These are phyloP conservation scores for Lizonia empirigonia DNA, from an alignment of 2,329 filamentous ascomycete species.

Conservation along the genomic window DNA sequence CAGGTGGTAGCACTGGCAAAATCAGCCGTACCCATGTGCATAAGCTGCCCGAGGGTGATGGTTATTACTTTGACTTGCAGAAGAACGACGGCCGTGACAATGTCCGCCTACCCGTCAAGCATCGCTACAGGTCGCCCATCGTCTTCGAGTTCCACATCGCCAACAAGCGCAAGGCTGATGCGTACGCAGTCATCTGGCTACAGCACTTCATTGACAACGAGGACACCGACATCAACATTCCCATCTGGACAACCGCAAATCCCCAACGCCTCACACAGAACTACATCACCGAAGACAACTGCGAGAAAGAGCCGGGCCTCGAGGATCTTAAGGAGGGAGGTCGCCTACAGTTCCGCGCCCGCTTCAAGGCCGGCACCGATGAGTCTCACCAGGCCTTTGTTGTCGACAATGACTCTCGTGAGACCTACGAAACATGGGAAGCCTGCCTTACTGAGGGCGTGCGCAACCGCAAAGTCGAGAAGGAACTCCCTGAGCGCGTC, in stretches of 20 bases:
- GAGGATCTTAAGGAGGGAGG: conserved; percentile 79
- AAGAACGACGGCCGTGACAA: conserved; percentile 57
- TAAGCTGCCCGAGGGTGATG: conserved; percentile 63
- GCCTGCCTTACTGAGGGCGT: conserved; percentile 89
- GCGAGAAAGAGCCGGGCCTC: conserved; percentile 70
- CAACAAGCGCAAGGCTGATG: conserved; percentile 71
- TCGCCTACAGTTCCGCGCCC: conserved; percentile 76
- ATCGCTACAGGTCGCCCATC: conserved; percentile 86
- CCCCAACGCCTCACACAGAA: conserved; percentile 82
- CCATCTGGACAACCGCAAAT: conserved; percentile 84
- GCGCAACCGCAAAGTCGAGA: conserved; percentile 69
- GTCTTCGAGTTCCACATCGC: conserved; percentile 82
- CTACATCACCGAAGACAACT: conserved; percentile 84
- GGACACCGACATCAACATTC: conserved; percentile 78
- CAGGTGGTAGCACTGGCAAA: conserved; percentile 79
- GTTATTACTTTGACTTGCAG: conserved; percentile 64
- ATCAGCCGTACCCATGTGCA: conserved; percentile 69
- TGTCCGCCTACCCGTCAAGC: conserved; percentile 84
- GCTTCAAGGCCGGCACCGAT: conserved; percentile 90
- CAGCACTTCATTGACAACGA: conserved; percentile 83
- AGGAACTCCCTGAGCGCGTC: conserved; percentile 74
- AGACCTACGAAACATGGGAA: conserved; percentile 95
- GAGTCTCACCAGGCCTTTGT: conserved; percentile 83
- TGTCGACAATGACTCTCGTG: conserved; percentile 83
- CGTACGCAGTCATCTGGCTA: conserved; percentile 84